Conservation (phyloP, 345 rosid genomes). For the Boechera stricta region DNA sequence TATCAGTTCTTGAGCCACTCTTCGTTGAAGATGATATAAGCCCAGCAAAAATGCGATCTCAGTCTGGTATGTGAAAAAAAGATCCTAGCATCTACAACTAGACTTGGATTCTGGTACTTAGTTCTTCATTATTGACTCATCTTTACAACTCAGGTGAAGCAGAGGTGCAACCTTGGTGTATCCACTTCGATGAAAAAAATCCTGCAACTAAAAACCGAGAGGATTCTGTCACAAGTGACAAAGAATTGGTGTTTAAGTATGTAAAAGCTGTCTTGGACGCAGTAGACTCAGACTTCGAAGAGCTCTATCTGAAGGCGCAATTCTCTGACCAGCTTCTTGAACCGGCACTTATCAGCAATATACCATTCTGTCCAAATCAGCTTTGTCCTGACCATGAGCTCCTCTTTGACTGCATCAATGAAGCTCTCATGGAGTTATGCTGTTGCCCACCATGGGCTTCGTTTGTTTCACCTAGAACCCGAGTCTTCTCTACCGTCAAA, state of each 20-base stretch:
- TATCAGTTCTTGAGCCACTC: slow-evolving; percentile 86
- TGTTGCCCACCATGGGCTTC: slow-evolving; percentile 63
- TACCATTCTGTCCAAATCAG: slow-evolving; percentile 63
- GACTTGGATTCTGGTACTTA: slow-evolving; percentile 21
- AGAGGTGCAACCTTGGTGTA: slow-evolving; percentile 60
- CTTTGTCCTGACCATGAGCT: slow-evolving; percentile 66
- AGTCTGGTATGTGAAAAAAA: slow-evolving; percentile 55
- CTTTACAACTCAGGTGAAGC: slow-evolving; percentile 57
- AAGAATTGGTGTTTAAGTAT: slow-evolving; percentile 57
- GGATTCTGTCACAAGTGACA: slow-evolving; percentile 48
- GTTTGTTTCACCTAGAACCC: slow-evolving; percentile 55
- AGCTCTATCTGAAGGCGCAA: slow-evolving; percentile 66
- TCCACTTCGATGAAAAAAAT: slow-evolving; percentile 69
- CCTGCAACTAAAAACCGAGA: slow-evolving; percentile 31
- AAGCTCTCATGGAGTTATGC: slow-evolving; percentile 74
- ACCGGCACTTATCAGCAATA: slow-evolving; percentile 58
- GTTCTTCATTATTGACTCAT: slow-evolving; percentile 33
- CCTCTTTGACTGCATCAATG: slow-evolving; percentile 79
- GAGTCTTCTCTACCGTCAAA: slow-evolving; percentile 58
- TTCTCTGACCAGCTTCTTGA: slow-evolving; percentile 76
- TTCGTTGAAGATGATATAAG: slow-evolving; percentile 69
- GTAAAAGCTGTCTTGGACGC: slow-evolving; percentile 62
- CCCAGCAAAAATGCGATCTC: slow-evolving; percentile 60
- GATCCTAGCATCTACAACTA: slow-evolving; percentile 1
- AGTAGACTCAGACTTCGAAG: slow-evolving; percentile 66